These are phyloP conservation scores for Sarocladium kiliense DNA, from an alignment of 2,329 filamentous ascomycete genomes.

Conservation along the genomic window DNA sequence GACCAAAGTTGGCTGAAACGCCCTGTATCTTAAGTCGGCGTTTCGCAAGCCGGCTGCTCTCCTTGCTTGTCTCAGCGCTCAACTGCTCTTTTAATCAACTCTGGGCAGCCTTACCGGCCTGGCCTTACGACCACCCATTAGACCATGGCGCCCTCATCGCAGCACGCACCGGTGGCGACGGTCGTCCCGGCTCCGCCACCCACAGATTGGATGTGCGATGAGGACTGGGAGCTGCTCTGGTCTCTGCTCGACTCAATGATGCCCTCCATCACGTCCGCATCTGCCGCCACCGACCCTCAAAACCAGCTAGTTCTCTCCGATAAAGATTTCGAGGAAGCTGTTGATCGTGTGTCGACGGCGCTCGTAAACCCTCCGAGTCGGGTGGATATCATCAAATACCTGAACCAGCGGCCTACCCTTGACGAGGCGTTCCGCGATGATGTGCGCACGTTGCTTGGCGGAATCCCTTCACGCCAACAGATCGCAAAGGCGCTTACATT, in stretches of 20 bases:
- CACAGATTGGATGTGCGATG: slow-evolving; percentile 34
- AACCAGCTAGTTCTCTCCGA: slow-evolving; percentile 41
- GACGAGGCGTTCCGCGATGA: slow-evolving; percentile 48
- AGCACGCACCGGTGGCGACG: slow-evolving; percentile 13
- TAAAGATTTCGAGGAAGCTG: slow-evolving; percentile 41
- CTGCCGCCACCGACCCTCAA: slow-evolving; percentile 20
- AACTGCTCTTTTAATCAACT: too few relatives aligned
- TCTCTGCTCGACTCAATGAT: slow-evolving; percentile 54
- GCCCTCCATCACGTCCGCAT: slow-evolving; percentile 48
- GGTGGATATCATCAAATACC: slow-evolving; percentile 44
- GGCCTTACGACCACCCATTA: too few relatives aligned
- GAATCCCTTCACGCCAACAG: slow-evolving; percentile 27
- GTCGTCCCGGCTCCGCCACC: slow-evolving; percentile 22
- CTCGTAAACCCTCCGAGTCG: slow-evolving; percentile 34
- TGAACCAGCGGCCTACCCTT: slow-evolving; percentile 46
- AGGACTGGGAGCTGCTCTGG: slow-evolving; percentile 50
- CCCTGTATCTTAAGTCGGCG: too few relatives aligned
- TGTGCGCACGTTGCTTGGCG: slow-evolving; percentile 37
- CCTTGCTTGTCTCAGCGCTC: too few relatives aligned
- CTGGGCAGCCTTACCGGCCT: too few relatives aligned
- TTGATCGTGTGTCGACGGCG: slow-evolving; percentile 31
- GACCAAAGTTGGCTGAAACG: too few relatives aligned
- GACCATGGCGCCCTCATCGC: too few relatives aligned
- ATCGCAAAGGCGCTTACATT: slow-evolving; percentile 34
- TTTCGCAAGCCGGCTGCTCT: too few relatives aligned